phyloP scores from a whole-genome alignment of 345 rosid genomes.

The Crucihimalaya himalaica region DNA sequence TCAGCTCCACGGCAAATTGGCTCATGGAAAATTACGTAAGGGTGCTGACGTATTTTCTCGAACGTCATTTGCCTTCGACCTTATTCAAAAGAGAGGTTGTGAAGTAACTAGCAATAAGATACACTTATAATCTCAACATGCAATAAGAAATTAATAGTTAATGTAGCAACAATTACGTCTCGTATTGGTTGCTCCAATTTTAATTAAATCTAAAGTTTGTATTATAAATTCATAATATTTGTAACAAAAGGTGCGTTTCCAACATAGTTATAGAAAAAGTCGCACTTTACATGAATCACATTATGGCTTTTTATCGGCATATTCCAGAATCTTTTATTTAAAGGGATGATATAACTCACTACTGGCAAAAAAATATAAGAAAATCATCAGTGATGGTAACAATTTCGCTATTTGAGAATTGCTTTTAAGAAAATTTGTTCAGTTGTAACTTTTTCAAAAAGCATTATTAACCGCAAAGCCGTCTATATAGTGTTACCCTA shows the following conservation, averaged over 20 bases:
- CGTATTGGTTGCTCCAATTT: conserved; percentile 18
- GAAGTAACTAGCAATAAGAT: conserved; percentile 23
- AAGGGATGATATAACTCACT: conserved; percentile 11
- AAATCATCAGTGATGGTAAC: conserved; percentile 14
- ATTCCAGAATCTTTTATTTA: background rate
- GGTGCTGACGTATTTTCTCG: conserved; percentile 3
- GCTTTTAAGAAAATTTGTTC: background rate
- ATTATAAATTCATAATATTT: background rate
- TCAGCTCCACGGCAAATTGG: background rate
- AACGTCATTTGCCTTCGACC: conserved; percentile 33
- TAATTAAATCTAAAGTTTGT: background rate
- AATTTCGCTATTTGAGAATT: background rate
- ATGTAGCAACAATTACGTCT: conserved; percentile 19
- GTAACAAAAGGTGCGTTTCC: conserved; percentile 28
- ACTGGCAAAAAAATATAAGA: background rate
- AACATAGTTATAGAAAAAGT: conserved; percentile 19
- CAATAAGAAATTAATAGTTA: conserved; percentile 1
- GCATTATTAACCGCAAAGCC: background rate
- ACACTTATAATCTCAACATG: conserved; percentile 19
- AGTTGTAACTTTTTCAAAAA: background rate
- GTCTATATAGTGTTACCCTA: background rate
- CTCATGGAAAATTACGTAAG: conserved; percentile 16
- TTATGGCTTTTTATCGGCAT: conserved; percentile 11
- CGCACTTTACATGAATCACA: conserved; percentile 30
- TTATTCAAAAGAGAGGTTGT: background rate